These are phyloP conservation scores for Detonula confervacea DNA, from an alignment of 352 stramenopile species.

Conservation along the genomic window DNA sequence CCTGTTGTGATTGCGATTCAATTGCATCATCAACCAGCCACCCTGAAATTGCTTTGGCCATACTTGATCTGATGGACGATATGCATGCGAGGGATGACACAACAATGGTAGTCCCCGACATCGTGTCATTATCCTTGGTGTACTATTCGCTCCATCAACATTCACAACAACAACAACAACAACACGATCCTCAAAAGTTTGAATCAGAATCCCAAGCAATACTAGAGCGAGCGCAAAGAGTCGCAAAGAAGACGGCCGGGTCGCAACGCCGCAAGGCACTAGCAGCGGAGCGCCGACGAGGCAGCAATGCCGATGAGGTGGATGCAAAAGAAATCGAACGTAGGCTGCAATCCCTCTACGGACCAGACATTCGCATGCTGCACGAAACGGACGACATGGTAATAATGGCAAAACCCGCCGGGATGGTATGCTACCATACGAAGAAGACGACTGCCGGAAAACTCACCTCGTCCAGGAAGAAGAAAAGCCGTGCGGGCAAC, in stretches of 20 bases:
- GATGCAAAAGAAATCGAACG: constrained; percentile 31
- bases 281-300: constrained; percentile 51
- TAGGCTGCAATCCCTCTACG: constrained; percentile 54
- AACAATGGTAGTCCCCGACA: constrained; percentile 40
- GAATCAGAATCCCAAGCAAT: constrained; percentile 38
- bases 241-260: constrained; percentile 66
- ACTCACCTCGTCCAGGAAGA: constrained; percentile 51
- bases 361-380: constrained; percentile 60
- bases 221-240: constrained; percentile 53
- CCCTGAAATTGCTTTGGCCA: constrained; percentile 34
- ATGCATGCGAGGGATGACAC: constrained; percentile 32
- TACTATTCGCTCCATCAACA: constrained; percentile 24
- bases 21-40: not conserved
- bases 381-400: constrained; percentile 63
- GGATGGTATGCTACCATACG: constrained; percentile 72
- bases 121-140: constrained; percentile 45
- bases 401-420: constrained; percentile 70
- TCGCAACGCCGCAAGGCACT: constrained; percentile 62
- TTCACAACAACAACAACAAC: not conserved
- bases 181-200: not conserved
- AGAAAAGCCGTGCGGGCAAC: constrained; percentile 24
- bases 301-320: not conserved
- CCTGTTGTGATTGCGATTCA: constrained; percentile 22
- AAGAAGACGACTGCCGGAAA: constrained; percentile 71
- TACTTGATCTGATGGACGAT: constrained; percentile 41